Evolutionary conservation across 805 yeast genomes (phyloP), one percentile per base, ranked within the genome.

Genomic region (Cyberlindnera subsufficiens): DNA sequence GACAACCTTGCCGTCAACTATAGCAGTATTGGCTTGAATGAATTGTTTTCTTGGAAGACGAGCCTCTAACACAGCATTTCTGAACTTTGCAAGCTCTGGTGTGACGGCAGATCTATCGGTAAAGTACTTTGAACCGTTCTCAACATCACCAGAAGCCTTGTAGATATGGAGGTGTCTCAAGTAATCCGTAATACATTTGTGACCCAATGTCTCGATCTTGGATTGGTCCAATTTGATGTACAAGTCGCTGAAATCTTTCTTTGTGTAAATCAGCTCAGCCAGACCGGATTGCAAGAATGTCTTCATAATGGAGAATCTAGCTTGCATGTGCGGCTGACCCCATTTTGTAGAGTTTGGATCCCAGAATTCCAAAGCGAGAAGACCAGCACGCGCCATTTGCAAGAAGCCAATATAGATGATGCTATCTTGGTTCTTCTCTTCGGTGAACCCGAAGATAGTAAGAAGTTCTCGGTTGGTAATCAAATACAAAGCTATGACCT

Each of bases 261-360:
- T 68, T 13, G 73, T 57, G 53, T 71, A 67, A 31, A 70, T 71
- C 39, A 88, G 64, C 38, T 68, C 66, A 22, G 80, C 80, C 32
- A 87, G 81, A 15, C 67, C 74, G 1, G 88, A 82, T 42, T 78
- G 72, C 54, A 84, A 65, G 59, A 86, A 80, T 13, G 82, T 74
- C 66, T 85, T 86, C 73, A 86, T 72, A 52, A 88, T 87, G 29
- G 93, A 86, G 65, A 75, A 88, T 63, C 96, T 73, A 4, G 96
- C 96, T 67, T 87, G 95, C 88, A 87, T 86, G 61, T 88, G 96
- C 13, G 96, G 81, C 67, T 88, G 96, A 27, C 96, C 96, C 96
- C 96, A 88, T 65, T 86, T 87, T 45, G 70, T 67, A 25, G 86
- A 74, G 36, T 65, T 64, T 32, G 96, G 96, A 62, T 88, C 95